Base-by-base conservation (phyloP, 1,284 basidiomycete genomes). In the Pseudozyma sp. region DNA sequence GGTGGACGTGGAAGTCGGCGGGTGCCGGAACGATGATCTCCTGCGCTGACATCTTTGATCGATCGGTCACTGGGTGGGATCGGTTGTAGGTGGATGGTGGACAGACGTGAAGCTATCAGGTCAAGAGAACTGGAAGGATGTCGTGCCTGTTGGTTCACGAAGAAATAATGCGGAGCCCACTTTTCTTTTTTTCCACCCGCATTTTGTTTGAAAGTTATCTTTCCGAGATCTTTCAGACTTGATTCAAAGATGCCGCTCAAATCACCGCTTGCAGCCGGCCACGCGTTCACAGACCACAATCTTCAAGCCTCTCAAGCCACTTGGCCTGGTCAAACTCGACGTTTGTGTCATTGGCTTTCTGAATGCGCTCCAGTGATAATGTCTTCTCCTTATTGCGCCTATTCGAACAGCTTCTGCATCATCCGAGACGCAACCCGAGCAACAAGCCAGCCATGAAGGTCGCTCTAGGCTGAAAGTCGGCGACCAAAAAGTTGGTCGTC, bases 1-100 rank as follows among this genome's bases (percentile, higher is more conserved):
- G 90, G 84, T 99, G 97, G 69, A 98, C 95, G 87, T 99, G 95
- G 84, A 95, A 97, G 87, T 87, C 87, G 74, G 72, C 66, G 7
- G 81, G 78, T 14, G 80, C 70, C 45, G 79, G 69, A 2, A 82
- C 29, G 8, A 58, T 56, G 65, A 73, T 64, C 54, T 73, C 69
- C 40, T 68, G 54, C n/a, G 49, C 51, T 7, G 69, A 62, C 63
- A 71, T 71, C 2, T 33, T 34, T 8, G 5, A 7, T 19, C 13
- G 16, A 11, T 3, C 35, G 14, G 30, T 31, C 24, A 13, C 4
- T 30, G 35, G 5, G 2, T 37, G 8, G 2, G 9, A 37, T 37
- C 17, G 7, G 31, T 10, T 47, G 7, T 16, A 8, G 30, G 14
- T 37, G 14, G 35, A 10, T 37, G 14, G 35, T 37, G 35, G 9